These are phyloP conservation scores for Claviceps maximensis DNA, from an alignment of 2,329 filamentous ascomycete species.

Conservation along the genomic window DNA sequence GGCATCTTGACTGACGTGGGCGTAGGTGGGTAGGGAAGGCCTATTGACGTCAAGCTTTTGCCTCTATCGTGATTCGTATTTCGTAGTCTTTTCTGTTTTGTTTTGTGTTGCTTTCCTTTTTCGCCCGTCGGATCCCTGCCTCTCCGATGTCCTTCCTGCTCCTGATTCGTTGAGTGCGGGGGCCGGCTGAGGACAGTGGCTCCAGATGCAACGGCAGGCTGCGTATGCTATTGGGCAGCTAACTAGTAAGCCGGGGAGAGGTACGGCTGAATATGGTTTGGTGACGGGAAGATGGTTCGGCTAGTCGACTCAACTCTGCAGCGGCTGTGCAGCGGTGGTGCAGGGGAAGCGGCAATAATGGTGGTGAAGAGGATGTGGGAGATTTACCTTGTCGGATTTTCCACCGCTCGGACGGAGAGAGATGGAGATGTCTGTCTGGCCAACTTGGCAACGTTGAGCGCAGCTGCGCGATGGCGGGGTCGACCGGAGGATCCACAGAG, in stretches of 20 bases:
- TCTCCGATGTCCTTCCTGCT: background rate
- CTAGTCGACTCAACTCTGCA: too few species aligned
- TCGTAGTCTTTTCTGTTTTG: background rate
- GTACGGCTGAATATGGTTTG: too few species aligned
- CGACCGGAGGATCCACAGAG: background rate
- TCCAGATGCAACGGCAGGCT: background rate
- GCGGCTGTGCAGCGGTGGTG: background rate
- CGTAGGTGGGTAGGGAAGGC: background rate
- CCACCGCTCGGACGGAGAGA: too few species aligned
- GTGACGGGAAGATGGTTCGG: background rate
- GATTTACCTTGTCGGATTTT: background rate
- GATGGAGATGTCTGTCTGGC: too few species aligned
- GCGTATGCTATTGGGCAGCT: background rate
- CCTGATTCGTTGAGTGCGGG: background rate
- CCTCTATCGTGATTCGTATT: too few species aligned
- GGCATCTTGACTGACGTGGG: constrained; percentile 25
- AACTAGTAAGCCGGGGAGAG: too few species aligned
- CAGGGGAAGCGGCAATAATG: background rate
- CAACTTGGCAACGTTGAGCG: too few species aligned
- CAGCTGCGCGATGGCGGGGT: background rate
- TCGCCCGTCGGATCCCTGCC: background rate
- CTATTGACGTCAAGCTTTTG: background rate
- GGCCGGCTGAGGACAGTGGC: background rate
- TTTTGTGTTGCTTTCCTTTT: background rate
- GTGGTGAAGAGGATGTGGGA: background rate